These are phyloP conservation scores for Malus hybrid DNA, from an alignment of 331 rosid genomes.

Conservation along the genomic window DNA sequence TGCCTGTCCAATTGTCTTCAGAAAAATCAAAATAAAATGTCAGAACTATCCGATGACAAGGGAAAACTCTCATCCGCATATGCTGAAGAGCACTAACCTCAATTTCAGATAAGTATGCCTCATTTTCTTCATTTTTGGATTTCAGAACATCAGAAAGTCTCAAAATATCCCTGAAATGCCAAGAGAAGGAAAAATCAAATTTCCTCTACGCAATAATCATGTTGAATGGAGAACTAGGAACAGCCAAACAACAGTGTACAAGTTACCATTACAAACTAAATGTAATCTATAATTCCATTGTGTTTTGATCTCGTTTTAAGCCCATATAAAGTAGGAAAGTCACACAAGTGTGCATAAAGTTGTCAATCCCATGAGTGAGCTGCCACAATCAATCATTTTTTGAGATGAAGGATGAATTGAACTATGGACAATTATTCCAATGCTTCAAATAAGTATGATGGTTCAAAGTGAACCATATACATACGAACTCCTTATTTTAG, in stretches of 20 bases:
- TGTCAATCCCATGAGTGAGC: neutral
- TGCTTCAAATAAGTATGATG: neutral
- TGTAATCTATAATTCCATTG: neutral
- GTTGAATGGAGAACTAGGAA: neutral
- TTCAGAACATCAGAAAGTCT: constrained; percentile 50
- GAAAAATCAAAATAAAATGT: constrained; percentile 12
- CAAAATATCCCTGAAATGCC: constrained; percentile 50
- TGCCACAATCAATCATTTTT: neutral
- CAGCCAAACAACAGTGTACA: neutral
- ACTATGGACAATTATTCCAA: neutral
- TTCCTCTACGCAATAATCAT: neutral
- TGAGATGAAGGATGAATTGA: neutral
- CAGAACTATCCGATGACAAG: constrained; percentile 14
- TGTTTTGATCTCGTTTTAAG: neutral
- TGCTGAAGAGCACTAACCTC: constrained; percentile 48
- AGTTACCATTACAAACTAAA: neutral
- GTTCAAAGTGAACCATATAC: neutral
- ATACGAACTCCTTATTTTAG: neutral
- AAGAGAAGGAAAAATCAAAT: neutral
- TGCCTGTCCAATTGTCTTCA: constrained; percentile 93
- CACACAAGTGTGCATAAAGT: neutral
- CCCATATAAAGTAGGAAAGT: neutral
- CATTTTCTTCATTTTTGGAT: constrained; percentile 84
- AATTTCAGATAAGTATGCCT: constrained; percentile 94
- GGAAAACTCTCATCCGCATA: constrained; percentile 8